phyloP scores from a whole-genome alignment of 2,329 filamentous ascomycete genomes.

The Penicillium sp. region DNA sequence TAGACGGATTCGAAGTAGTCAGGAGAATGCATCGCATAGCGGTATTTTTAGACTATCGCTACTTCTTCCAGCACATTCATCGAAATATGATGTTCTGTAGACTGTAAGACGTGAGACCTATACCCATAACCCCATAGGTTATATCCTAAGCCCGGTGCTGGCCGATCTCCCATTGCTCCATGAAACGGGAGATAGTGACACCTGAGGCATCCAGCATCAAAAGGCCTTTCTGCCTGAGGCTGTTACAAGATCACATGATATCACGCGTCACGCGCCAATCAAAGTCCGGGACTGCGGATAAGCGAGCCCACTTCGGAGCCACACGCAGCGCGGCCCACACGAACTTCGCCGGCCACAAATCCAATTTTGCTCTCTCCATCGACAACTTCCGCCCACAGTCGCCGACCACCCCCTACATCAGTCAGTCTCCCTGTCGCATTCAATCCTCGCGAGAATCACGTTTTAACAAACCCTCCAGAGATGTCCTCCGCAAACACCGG shows the following conservation, averaged over 20 bases:
- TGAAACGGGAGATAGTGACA: background rate
- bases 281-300: slow-evolving; percentile 25
- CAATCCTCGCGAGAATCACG: background rate
- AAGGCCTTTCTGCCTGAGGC: slow-evolving; percentile 9
- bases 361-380: slow-evolving; percentile 30
- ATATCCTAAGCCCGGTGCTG: background rate
- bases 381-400: slow-evolving; percentile 44
- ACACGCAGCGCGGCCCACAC: background rate
- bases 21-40: background rate
- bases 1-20: slow-evolving; percentile 7
- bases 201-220: background rate
- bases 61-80: too few relatives aligned
- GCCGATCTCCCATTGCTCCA: background rate
- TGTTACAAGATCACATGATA: background rate
- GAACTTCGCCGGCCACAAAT: slow-evolving; percentile 39
- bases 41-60: background rate
- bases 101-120: background rate
- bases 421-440: slow-evolving; percentile 19
- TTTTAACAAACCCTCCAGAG: slow-evolving; percentile 45
- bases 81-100: background rate
- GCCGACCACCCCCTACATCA: slow-evolving; percentile 41
- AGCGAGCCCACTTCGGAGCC: slow-evolving; percentile 33
- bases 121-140: background rate
- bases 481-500: slow-evolving; percentile 68
- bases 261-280: slow-evolving; percentile 26